These are phyloP conservation scores for Neurospora sp. DNA, from an alignment of 2,329 filamentous ascomycete species.

Conservation along the genomic window DNA sequence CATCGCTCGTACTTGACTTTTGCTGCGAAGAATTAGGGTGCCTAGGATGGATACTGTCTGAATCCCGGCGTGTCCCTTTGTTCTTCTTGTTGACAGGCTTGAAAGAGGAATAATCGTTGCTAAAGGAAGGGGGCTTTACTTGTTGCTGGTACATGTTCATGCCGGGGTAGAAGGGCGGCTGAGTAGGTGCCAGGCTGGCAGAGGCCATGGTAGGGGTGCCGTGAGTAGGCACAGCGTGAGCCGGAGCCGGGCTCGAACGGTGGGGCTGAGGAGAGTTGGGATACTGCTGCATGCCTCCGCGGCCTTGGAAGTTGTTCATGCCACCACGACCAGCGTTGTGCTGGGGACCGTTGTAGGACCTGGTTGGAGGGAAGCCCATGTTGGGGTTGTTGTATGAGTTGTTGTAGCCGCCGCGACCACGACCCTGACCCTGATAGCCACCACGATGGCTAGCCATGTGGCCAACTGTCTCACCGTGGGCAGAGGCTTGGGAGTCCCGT, in stretches of 20 bases:
- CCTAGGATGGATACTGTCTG: constrained; percentile 33
- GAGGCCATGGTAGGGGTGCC: constrained; percentile 59
- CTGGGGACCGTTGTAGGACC: constrained; percentile 27
- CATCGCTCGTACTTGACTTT: constrained; percentile 16
- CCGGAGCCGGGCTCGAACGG: constrained; percentile 54
- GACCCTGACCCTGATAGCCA: constrained; percentile 37
- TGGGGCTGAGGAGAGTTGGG: constrained; percentile 56
- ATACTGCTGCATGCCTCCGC: constrained; percentile 30
- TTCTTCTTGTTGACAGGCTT: constrained; percentile 31
- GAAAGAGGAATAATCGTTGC: constrained; percentile 26
- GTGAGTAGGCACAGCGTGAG: constrained; percentile 47
- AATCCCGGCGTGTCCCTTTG: constrained; percentile 35
- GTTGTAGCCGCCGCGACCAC: constrained; percentile 41
- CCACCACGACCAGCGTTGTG: constrained; percentile 38
- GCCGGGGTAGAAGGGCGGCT: constrained; percentile 51
- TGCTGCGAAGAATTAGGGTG: constrained; percentile 29
- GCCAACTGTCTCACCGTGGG: constrained; percentile 62
- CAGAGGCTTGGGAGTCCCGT: constrained; percentile 76
- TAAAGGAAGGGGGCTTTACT: constrained; percentile 43
- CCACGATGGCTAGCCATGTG: constrained; percentile 50
- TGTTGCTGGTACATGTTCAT: constrained; percentile 45
- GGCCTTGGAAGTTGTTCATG: constrained; percentile 34
- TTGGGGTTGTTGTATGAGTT: constrained; percentile 36
- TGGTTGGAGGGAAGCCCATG: constrained; percentile 33
- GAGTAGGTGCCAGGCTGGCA: constrained; percentile 53